These are phyloP conservation scores for Pezicula rhizophila DNA, from an alignment of 2,329 filamentous ascomycete genomes.

Conservation along the genomic window DNA sequence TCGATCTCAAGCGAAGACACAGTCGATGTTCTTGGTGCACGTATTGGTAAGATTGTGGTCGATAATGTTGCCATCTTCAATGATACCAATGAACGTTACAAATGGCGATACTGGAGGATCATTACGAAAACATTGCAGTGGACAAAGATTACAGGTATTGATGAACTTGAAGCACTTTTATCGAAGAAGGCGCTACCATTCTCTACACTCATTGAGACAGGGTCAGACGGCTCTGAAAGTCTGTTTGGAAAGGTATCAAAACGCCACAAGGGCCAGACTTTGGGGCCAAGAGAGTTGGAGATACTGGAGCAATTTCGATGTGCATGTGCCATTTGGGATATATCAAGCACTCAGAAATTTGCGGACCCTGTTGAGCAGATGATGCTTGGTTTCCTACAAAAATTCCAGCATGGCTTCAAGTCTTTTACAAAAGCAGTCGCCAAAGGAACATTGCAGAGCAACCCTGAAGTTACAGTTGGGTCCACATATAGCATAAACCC, in stretches of 20 bases:
- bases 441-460: background rate
- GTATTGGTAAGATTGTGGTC: conserved; percentile 28
- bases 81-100: conserved; percentile 19
- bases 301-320: conserved; percentile 18
- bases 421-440: conserved; percentile 5
- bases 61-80: conserved; percentile 12
- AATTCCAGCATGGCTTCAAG: conserved; percentile 9
- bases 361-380: conserved; percentile 7
- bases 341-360: conserved; percentile 7
- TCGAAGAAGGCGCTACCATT: conserved; percentile 16
- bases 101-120: conserved; percentile 24
- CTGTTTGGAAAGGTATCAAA: too few species aligned
- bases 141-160: conserved; percentile 10
- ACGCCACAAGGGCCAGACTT: too few species aligned
- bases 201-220: background rate
- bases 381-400: conserved; percentile 11
- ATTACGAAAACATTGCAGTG: conserved; percentile 18
- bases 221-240: background rate
- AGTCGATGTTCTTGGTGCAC: conserved; percentile 26
- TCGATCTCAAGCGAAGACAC: conserved; percentile 30
- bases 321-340: conserved; percentile 19
- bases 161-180: conserved; percentile 16
- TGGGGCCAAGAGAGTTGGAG: conserved; percentile 9
- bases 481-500: conserved; percentile 4
- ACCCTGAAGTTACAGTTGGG: background rate